Evolutionary conservation across 345 rosid genomes (phyloP), one percentile per base, ranked within the genome.

Genomic region (Citrus inodora): DNA sequence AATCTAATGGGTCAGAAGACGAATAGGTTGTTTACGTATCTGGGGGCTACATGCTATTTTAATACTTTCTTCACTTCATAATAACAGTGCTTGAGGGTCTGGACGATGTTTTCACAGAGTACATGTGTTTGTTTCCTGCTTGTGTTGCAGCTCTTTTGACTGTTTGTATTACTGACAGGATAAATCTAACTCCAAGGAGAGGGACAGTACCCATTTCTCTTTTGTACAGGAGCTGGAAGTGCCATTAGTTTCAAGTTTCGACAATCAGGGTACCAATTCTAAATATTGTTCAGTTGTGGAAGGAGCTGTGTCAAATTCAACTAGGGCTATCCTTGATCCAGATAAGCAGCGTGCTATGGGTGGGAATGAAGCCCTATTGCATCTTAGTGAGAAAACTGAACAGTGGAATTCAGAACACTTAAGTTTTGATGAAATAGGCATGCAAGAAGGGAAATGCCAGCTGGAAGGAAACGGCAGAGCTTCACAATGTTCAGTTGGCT

Each of bases 251-350:
- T 76, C 80, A 78, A 75, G 80, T 81, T 72, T 75, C 72, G 27
- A 61, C 35, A 35, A 67, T 38, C 74, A 70, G 46, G 68, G 65
- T n/a, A 59, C 67, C 76, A 79, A 56, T 80, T 81, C 87, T 78
- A 85, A 78, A 86, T 69, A 22, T 73, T 81, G 37, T 75, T 77
- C 86, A 40, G 53, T 67, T 63, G 89, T 80, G 77, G 85, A 83
- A 84, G 82, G 84, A 79, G 87, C 75, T 80, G 86, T 60, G 40
- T 70, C 67, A 60, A 86, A 77, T 82, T 70, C 83, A 56, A 75
- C 84, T 66, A 76, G 74, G 30, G 11, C 78, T 72, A 80, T 59
- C 74, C 81, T 73, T 80, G 86, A 75, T 74, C 61, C 78, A 73
- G 70, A 38, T 21, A 72, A 58, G 78, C 81, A 81, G 81, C 71